Conservation (phyloP, 2,329 filamentous ascomycete genomes). For the Colletotrichum somersetense region DNA sequence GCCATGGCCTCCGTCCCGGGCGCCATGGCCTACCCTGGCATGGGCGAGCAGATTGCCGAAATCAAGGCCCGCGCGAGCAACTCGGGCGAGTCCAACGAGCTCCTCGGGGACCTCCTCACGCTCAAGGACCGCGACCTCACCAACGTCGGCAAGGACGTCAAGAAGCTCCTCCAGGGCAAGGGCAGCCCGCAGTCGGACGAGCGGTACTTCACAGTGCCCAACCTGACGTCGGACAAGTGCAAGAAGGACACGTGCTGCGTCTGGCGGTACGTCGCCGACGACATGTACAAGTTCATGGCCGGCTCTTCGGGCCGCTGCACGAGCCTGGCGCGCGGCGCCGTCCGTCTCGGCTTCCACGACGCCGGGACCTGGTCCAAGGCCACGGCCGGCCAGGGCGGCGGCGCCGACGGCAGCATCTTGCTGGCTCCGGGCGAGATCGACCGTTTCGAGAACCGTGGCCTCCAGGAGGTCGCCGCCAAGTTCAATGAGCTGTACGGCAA, state of each 20-base stretch:
- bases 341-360: constrained; percentile 64
- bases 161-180: constrained; percentile 41
- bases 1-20: constrained; percentile 36
- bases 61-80: constrained; percentile 39
- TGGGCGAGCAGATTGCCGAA: constrained; percentile 41
- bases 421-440: constrained; percentile 53
- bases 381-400: constrained; percentile 51
- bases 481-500: constrained; percentile 56
- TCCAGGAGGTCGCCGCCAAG: constrained; percentile 57
- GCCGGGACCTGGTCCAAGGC: constrained; percentile 59
- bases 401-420: constrained; percentile 61
- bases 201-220: constrained; percentile 42
- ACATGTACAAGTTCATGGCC: constrained; percentile 54
- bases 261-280: constrained; percentile 58
- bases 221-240: constrained; percentile 49
- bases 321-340: constrained; percentile 57
- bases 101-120: constrained; percentile 43
- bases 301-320: constrained; percentile 57
- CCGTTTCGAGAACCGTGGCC: constrained; percentile 60
- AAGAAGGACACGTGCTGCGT: constrained; percentile 58
- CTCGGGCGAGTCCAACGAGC: constrained; percentile 40
- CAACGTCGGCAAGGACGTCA: constrained; percentile 42
- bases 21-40: constrained; percentile 42
- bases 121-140: constrained; percentile 40
- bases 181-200: constrained; percentile 44